These are phyloP conservation scores for Ophiostoma sp. DNA, from an alignment of 2,329 filamentous ascomycete species.

Conservation along the genomic window DNA sequence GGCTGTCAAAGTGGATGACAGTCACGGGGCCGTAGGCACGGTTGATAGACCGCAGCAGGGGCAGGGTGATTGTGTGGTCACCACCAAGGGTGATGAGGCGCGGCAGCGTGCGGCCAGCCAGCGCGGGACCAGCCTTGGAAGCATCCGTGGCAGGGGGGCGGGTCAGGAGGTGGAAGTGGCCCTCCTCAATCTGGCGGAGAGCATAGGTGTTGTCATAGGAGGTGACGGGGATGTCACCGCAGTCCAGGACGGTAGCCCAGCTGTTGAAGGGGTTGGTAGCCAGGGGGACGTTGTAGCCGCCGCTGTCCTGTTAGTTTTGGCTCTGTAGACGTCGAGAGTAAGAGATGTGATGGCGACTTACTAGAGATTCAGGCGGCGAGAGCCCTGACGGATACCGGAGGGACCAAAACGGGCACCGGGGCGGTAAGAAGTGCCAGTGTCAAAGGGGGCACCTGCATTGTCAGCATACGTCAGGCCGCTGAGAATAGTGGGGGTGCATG, in stretches of 20 bases:
- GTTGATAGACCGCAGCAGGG: conserved; percentile 55
- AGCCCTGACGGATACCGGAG: conserved; percentile 79
- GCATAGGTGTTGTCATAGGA: conserved; percentile 83
- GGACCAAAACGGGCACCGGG: conserved; percentile 81
- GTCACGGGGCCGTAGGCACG: conserved; percentile 55
- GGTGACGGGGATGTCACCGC: conserved; percentile 78
- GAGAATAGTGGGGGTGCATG: background rate
- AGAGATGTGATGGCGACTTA: conserved; percentile 42
- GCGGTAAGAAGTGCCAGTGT: conserved; percentile 79
- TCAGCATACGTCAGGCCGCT: conserved; percentile 10
- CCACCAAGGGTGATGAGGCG: conserved; percentile 71
- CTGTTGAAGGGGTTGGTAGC: conserved; percentile 74
- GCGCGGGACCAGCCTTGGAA: conserved; percentile 60
- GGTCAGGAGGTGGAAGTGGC: conserved; percentile 69
- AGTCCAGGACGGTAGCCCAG: conserved; percentile 76
- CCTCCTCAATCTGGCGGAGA: conserved; percentile 78
- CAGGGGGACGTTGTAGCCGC: conserved; percentile 80
- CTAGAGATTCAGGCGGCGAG: conserved; percentile 80
- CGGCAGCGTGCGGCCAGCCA: conserved; percentile 69
- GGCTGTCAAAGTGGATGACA: conserved; percentile 59
- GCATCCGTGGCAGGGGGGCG: conserved; percentile 65
- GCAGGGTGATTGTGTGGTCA: conserved; percentile 58
- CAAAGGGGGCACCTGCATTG: conserved; percentile 65
- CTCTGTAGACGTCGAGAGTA: background rate
- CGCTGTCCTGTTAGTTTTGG: conserved; percentile 45